A percentile compares a stretch with the other conserved stretches of the same genome.
These are phyloP conservation scores for Didymella glomerata DNA, from an alignment of 2,329 filamentous ascomycete genomes.

Conservation along the genomic window DNA sequence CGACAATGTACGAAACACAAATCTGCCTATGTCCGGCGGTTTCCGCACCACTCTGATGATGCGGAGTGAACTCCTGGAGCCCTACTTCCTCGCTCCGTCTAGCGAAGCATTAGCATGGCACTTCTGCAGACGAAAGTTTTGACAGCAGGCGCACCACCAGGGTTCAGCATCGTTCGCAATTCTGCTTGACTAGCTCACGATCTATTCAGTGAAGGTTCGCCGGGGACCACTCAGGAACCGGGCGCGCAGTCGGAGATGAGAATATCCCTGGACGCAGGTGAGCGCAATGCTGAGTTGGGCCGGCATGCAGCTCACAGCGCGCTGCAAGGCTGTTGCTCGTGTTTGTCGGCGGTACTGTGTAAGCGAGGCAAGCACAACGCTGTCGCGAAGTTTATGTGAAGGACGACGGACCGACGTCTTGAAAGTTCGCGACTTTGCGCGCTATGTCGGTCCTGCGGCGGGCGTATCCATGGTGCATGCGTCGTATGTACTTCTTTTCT, in stretches of 20 bases:
- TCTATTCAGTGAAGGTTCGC: background rate
- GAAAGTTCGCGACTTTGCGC: slow-evolving; percentile 4
- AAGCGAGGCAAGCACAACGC: slow-evolving; percentile 1
- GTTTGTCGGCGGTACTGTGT: slow-evolving; percentile 2
- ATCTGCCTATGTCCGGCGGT: slow-evolving; percentile 1
- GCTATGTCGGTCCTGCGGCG: slow-evolving; percentile 13
- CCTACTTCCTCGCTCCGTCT: background rate
- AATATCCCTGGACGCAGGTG: background rate
- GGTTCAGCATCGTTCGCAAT: background rate
- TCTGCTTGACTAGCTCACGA: slow-evolving; percentile 7
- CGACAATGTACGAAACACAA: background rate
- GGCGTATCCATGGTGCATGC: slow-evolving; percentile 11
- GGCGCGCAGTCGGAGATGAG: slow-evolving; percentile 4
- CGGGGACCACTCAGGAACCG: background rate
- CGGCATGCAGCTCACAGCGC: slow-evolving; percentile 1
- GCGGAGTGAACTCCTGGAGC: slow-evolving; percentile 7
- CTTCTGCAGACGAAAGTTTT: slow-evolving; percentile 3
- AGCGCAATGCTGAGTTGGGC: slow-evolving; percentile 4
- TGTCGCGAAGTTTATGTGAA: background rate
- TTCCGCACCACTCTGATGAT: slow-evolving; percentile 4
- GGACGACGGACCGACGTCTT: slow-evolving; percentile 1
- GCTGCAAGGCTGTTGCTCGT: slow-evolving; percentile 5
- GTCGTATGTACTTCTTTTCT: slow-evolving; percentile 2
- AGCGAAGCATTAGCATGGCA: background rate
- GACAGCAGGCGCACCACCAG: slow-evolving; percentile 11